A percentile compares a stretch with the other conserved stretches of the same genome.
phyloP scores from a whole-genome alignment of 78 protist species.

The Dictyostelium citrinum region DNA sequence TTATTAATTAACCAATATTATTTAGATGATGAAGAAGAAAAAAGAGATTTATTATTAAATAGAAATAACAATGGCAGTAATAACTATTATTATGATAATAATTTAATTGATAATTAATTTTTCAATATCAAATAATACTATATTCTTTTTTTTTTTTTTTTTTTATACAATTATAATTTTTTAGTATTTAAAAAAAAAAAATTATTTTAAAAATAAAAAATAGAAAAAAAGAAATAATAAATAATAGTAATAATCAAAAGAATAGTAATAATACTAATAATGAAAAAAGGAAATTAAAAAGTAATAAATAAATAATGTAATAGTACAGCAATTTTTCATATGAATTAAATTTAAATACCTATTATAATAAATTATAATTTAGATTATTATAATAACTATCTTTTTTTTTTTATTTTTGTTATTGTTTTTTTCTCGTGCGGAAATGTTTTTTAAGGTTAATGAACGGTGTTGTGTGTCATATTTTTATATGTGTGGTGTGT shows the following conservation, averaged over 20 bases:
- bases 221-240: background rate
- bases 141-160: too few relatives aligned
- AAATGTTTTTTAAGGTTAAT: background rate
- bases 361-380: background rate
- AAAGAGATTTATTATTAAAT: background rate
- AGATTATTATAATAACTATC: background rate
- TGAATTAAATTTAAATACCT: background rate
- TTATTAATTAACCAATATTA: background rate
- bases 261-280: too few relatives aligned
- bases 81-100: background rate
- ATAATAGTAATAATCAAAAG: too few relatives aligned
- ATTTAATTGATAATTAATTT: background rate
- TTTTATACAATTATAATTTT: too few relatives aligned
- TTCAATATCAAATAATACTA: background rate
- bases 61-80: background rate
- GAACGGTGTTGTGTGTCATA: background rate
- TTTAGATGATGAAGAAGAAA: constrained; percentile 5
- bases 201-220: background rate
- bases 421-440: background rate
- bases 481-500: background rate
- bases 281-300: too few relatives aligned
- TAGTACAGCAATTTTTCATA: background rate
- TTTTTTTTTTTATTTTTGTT: background rate
- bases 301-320: background rate
- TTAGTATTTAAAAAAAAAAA: background rate